Evolutionary conservation across 2,329 filamentous ascomycete genomes (phyloP).

Genomic region (Trichoderma afroharzianum): DNA sequence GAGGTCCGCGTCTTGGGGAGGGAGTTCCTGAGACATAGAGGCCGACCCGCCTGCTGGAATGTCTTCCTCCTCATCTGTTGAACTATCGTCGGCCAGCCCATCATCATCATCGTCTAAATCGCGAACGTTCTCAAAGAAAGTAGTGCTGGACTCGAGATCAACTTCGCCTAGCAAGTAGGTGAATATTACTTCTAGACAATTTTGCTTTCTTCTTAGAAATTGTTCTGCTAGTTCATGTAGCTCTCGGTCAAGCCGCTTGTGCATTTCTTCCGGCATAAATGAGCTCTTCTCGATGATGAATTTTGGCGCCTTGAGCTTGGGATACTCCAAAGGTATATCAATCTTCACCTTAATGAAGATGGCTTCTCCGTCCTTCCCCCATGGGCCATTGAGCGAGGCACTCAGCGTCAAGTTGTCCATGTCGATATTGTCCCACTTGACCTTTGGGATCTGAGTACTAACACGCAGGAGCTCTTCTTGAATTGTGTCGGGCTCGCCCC

Average conservation of each 20-base stretch:
- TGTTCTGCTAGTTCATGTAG: conserved; percentile 54
- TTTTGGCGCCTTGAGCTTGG: conserved; percentile 53
- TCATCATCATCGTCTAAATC: conserved; percentile 58
- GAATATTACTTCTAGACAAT: conserved; percentile 59
- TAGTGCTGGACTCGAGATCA: conserved; percentile 57
- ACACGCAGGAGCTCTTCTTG: conserved; percentile 64
- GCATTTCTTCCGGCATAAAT: conserved; percentile 55
- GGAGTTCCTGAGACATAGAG: conserved; percentile 60
- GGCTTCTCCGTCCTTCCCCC: conserved; percentile 53
- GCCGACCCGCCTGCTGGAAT: conserved; percentile 51
- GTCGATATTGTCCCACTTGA: conserved; percentile 61
- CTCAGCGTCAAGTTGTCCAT: conserved; percentile 57
- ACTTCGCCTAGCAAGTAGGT: conserved; percentile 62
- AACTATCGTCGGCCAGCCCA: conserved; percentile 68
- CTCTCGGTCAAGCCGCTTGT: conserved; percentile 50
- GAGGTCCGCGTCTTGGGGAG: conserved; percentile 49
- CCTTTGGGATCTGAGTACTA: conserved; percentile 58
- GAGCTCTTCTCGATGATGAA: conserved; percentile 60
- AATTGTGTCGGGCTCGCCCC: conserved; percentile 59
- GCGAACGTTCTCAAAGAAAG: conserved; percentile 60
- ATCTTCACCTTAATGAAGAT: conserved; percentile 63
- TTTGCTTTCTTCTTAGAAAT: conserved; percentile 55
- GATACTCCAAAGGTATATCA: conserved; percentile 57
- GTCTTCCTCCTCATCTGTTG: conserved; percentile 71
- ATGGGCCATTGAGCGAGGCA: conserved; percentile 62